These are phyloP conservation scores for Colletotrichum agaves DNA, from an alignment of 2,329 filamentous ascomycete genomes.

Conservation along the genomic window DNA sequence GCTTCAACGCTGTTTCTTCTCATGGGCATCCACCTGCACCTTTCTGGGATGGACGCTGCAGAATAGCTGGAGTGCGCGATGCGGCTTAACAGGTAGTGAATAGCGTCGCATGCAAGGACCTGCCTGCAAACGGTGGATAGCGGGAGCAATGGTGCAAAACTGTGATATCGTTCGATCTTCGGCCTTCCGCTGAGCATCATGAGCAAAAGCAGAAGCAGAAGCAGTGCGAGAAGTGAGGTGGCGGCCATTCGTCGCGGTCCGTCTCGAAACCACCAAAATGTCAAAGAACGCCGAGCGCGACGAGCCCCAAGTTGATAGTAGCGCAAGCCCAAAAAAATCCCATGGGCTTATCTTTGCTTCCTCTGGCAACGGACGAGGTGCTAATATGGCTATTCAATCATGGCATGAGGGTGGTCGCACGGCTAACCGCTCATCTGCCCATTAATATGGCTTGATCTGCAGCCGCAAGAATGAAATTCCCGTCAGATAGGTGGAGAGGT, in stretches of 20 bases:
- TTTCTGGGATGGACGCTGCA: constrained; percentile 19
- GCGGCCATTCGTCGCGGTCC: constrained; percentile 23
- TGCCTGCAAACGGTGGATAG: constrained; percentile 19
- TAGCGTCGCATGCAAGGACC: constrained; percentile 26
- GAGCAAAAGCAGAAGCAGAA: too few relatives aligned
- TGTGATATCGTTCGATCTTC: constrained; percentile 9
- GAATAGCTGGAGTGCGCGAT: constrained; percentile 21
- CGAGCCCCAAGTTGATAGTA: constrained; percentile 4
- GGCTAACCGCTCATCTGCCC: constrained; percentile 31
- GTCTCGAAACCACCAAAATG: constrained; percentile 25
- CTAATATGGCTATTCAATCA: constrained; percentile 12
- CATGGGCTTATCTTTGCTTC: constrained; percentile 13
- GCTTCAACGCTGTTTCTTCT: background rate
- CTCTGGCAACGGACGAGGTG: constrained; percentile 22
- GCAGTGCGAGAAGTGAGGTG: background rate
- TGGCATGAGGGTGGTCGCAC: constrained; percentile 17
- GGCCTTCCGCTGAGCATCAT: background rate
- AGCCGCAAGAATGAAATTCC: constrained; percentile 26
- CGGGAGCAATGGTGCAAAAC: constrained; percentile 20
- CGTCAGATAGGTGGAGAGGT: constrained; percentile 11
- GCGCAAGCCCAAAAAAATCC: constrained; percentile 10
- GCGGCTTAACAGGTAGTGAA: constrained; percentile 25
- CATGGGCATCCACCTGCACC: background rate
- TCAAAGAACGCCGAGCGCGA: constrained; percentile 25
- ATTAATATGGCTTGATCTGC: constrained; percentile 29